Evolutionary conservation across 805 yeast genomes (phyloP).

Genomic region (Candida corydali): DNA sequence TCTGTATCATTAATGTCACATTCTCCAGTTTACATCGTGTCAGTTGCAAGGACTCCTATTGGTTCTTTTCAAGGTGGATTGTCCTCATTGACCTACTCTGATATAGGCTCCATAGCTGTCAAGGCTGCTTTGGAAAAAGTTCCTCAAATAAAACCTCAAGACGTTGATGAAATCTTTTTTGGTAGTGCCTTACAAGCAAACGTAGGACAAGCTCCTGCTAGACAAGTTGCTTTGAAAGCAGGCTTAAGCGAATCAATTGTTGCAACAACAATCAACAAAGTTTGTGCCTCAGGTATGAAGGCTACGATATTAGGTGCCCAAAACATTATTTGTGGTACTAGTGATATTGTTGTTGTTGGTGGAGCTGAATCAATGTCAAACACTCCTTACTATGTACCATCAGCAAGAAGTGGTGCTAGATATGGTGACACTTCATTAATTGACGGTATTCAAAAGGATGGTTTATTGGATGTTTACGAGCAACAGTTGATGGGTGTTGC

Average conservation of each 20-base stretch:
- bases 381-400: conserved; percentile 86
- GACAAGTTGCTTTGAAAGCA: conserved; percentile 91
- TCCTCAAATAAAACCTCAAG: conserved; percentile 71
- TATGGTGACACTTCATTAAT: conserved; percentile 77
- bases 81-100: conserved; percentile 70
- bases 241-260: conserved; percentile 78
- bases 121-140: conserved; percentile 80
- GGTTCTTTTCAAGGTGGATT: conserved; percentile 90
- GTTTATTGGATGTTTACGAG: conserved; percentile 88
- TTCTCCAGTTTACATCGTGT: conserved; percentile 73
- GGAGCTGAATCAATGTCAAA: conserved; percentile 98
- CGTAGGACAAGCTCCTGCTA: conserved; percentile 96
- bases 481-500: conserved; percentile 91
- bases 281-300: conserved; percentile 95
- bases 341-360: conserved; percentile 92
- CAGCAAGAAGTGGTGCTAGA: conserved; percentile 84
- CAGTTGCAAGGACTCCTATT: conserved; percentile 91
- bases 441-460: conserved; percentile 92
- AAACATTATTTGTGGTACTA: conserved; percentile 79
- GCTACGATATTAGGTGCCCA: conserved; percentile 89
- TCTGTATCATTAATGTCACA: conserved; percentile 4
- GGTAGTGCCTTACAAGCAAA: conserved; percentile 93
- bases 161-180: conserved; percentile 84
- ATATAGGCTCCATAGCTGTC: conserved; percentile 90
- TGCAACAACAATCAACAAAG: conserved; percentile 92